phyloP scores from a whole-genome alignment of 2,329 filamentous ascomycete species.

The Trichoderma sp. region DNA sequence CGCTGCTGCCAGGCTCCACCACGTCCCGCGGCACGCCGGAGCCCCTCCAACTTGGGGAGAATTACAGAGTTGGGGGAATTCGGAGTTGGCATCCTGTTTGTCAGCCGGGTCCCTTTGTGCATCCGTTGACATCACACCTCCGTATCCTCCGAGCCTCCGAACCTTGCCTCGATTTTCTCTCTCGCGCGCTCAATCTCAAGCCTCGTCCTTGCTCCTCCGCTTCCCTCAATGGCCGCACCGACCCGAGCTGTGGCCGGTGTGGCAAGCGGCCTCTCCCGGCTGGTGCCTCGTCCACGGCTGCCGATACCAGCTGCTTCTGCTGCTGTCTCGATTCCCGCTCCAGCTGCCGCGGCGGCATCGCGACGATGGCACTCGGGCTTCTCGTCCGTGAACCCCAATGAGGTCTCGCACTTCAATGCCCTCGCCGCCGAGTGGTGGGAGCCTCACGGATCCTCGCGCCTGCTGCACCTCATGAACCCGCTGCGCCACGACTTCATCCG shows the following conservation, averaged over 20 bases:
- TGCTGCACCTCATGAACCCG: conserved; percentile 97
- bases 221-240: conserved; percentile 19
- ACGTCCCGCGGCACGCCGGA: conserved; percentile 11
- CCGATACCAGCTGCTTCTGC: background rate
- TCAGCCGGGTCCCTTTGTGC: background rate
- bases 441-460: conserved; percentile 82
- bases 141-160: conserved; percentile 8
- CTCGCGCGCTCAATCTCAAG: no score
- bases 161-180: background rate
- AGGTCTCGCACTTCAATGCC: conserved; percentile 91
- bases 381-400: conserved; percentile 79
- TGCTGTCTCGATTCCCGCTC: background rate
- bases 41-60: background rate
- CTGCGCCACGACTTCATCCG: conserved; percentile 90
- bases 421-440: conserved; percentile 98
- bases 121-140: background rate
- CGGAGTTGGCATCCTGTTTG: conserved; percentile 4
- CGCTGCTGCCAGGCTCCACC: background rate
- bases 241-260: conserved; percentile 14
- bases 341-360: background rate
- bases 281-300: background rate
- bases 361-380: conserved; percentile 32
- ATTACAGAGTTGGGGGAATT: background rate
- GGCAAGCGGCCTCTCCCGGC: background rate
- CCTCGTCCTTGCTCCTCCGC: background rate